Conservation (phyloP, 805 yeast species). For the Saccharomycopsis oosterbeekiorum region DNA sequence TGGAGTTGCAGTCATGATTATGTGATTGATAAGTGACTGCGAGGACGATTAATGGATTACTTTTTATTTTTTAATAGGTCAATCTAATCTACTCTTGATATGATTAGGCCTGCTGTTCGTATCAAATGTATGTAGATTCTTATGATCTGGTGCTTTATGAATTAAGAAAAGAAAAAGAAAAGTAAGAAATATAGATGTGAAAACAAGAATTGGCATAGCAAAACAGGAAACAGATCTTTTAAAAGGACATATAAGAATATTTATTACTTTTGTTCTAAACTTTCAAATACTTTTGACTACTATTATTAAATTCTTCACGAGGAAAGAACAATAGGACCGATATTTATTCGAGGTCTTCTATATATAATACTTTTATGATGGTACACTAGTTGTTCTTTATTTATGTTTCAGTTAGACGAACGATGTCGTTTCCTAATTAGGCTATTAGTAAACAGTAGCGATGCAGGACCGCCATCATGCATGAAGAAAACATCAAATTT, state of each 20-base stretch:
- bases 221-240: no score
- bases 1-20: not conserved
- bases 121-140: no score
- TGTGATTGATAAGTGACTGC: no score
- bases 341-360: not conserved
- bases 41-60: no score
- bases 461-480: slow-evolving; percentile 1
- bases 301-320: not conserved
- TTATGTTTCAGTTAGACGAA: slow-evolving; percentile 33
- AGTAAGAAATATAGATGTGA: no score
- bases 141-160: no score
- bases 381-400: slow-evolving; percentile 31
- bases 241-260: not conserved
- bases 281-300: not conserved
- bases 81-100: no score
- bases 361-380: not conserved
- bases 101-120: no score
- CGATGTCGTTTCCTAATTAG: slow-evolving; percentile 29
- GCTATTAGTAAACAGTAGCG: not conserved
- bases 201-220: no score
- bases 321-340: no score
- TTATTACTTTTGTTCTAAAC: not conserved
- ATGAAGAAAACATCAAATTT: not conserved
- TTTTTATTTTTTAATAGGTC: no score
- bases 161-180: no score